phyloP scores from a whole-genome alignment of 2,329 filamentous ascomycete genomes.

The Venturiaceae sp. region DNA sequence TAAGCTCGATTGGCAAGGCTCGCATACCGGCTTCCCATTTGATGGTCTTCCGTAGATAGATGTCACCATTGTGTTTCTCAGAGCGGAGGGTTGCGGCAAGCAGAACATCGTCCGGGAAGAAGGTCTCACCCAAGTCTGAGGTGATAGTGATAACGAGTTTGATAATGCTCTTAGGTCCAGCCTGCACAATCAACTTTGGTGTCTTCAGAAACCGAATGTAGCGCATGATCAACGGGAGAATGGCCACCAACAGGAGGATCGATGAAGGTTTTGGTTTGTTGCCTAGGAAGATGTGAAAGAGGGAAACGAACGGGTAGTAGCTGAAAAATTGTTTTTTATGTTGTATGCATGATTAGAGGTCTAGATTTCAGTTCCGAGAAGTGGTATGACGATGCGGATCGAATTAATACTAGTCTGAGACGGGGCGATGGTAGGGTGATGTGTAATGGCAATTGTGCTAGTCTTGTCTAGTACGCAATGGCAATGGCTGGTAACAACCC shows the following conservation, averaged over 20 bases:
- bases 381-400: neutral
- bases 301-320: neutral
- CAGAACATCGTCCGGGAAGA: conserved; percentile 40
- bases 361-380: neutral
- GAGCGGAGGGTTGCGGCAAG: conserved; percentile 30
- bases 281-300: neutral
- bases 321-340: neutral
- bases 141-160: conserved; percentile 52
- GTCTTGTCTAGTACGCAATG: no score
- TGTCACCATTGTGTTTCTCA: conserved; percentile 21
- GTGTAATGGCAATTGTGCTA: no score
- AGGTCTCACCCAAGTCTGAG: conserved; percentile 58
- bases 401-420: neutral
- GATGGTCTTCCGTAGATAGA: conserved; percentile 31
- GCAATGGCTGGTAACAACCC: no score
- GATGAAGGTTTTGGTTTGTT: neutral
- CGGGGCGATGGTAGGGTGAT: no score
- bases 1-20: conserved; percentile 32
- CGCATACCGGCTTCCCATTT: conserved; percentile 35
- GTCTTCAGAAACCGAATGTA: conserved; percentile 62
- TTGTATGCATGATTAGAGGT: neutral
- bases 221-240: conserved; percentile 22
- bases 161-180: conserved; percentile 24
- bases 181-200: conserved; percentile 36
- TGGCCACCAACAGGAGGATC: neutral